Evolutionary conservation across 2,329 filamentous ascomycete genomes (phyloP).

Genomic region (Aspergillus sp.): DNA sequence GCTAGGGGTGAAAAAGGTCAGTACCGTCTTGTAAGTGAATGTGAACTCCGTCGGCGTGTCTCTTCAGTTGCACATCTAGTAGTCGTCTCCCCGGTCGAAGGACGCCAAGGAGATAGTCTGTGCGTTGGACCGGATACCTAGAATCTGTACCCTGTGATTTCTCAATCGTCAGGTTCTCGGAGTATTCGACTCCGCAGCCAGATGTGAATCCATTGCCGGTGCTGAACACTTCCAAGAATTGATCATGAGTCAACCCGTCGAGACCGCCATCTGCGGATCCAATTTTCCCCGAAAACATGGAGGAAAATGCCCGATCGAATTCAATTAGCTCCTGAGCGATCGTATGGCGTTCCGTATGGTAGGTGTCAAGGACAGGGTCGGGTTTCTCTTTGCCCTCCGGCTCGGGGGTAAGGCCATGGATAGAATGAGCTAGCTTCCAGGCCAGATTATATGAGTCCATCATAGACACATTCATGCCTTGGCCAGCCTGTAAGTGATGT

Average conservation of each 20-base stretch:
- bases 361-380: conserved; percentile 36
- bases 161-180: conserved; percentile 28
- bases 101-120: conserved; percentile 35
- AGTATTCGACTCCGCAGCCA: conserved; percentile 41
- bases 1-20: neutral
- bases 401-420: conserved; percentile 36
- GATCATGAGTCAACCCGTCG: conserved; percentile 30
- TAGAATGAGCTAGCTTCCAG: conserved; percentile 40
- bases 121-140: conserved; percentile 28
- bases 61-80: conserved; percentile 31
- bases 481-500: conserved; percentile 54
- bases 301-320: conserved; percentile 41
- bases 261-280: conserved; percentile 23
- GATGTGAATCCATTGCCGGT: conserved; percentile 40
- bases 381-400: conserved; percentile 8
- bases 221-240: conserved; percentile 38
- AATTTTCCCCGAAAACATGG: conserved; percentile 43
- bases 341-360: conserved; percentile 37
- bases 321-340: conserved; percentile 40
- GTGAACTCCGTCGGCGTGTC: conserved; percentile 38
- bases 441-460: conserved; percentile 52
- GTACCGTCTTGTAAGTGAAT: conserved; percentile 39
- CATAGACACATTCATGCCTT: conserved; percentile 80
- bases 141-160: conserved; percentile 13
- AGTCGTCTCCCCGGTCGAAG: conserved; percentile 37